Base-by-base conservation (phyloP, 75 land plant genomes). In the Pinus albicaulis region DNA sequence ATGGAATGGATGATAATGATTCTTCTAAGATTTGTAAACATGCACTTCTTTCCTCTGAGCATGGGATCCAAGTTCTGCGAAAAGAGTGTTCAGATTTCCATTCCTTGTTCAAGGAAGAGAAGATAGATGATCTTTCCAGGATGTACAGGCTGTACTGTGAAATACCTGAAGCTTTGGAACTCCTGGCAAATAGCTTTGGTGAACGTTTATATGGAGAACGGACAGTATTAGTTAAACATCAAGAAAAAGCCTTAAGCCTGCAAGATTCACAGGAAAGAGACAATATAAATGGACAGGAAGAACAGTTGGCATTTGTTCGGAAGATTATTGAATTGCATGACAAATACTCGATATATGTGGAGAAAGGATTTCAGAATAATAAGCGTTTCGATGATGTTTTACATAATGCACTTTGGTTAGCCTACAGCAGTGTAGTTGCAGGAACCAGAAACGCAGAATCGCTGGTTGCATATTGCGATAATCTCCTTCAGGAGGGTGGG, bases 311-410 rank as follows among this genome's bases (percentile, higher is more conserved):
- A 20, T 95, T 93, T 85, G 96, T 91, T 3, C 82, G 88, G 11
- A 91, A 91, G 74, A 82, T 91, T 23, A 89, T 93, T 79, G 93
- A 95, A 80, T 83, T 95, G 0, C 94, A 91, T 83, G 94, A 96
- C 86, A 91, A 88, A 77, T 96, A 86, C 81, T 57, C 93, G 73
- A 84, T 84, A 14, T 93, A 88, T 78, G 96, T 91, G 56, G 86
- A 90, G 75, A 86, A 91, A 16, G 90, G 6, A 8, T 44, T 6
- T 44, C 8, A 6, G 48, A 44, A 91, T 71, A 83, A 86, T 3
- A 86, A 87, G 77, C 88, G 91, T 31, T 31, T 31, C 31, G 93
- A 44, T 44, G 48, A 44, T 6, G 91, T 92, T 15, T 81, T 96
- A 15, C 90, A 87, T 64, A 92, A 90, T 61, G 99, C 92, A 38